These are phyloP conservation scores for Stemphylium vesicarium DNA, from an alignment of 2,329 filamentous ascomycete species.

Conservation along the genomic window DNA sequence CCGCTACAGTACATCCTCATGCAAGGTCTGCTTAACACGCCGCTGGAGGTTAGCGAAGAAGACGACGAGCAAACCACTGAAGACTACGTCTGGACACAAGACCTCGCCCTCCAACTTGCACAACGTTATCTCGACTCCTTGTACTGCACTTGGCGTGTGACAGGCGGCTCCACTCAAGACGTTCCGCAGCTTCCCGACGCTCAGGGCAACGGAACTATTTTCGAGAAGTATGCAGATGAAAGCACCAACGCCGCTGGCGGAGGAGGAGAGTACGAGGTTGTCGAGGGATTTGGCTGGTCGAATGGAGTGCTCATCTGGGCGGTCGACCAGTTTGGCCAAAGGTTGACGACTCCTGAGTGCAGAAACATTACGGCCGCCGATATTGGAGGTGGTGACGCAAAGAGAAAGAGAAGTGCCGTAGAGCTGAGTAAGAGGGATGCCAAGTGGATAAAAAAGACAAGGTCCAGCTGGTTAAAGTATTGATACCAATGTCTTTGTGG, in stretches of 20 bases:
- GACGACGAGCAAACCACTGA: slow-evolving; percentile 51
- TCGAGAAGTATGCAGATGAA: slow-evolving; percentile 71
- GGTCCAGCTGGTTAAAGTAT: slow-evolving; percentile 7
- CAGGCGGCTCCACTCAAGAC: slow-evolving; percentile 63
- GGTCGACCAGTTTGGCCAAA: slow-evolving; percentile 65
- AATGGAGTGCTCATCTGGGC: slow-evolving; percentile 73
- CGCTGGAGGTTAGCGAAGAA: slow-evolving; percentile 60
- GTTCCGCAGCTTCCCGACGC: slow-evolving; percentile 35
- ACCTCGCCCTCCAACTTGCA: slow-evolving; percentile 63
- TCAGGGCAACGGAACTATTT: slow-evolving; percentile 67
- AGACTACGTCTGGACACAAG: slow-evolving; percentile 61
- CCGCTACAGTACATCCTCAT: slow-evolving; percentile 70
- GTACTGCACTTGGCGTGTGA: slow-evolving; percentile 74
- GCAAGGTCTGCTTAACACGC: slow-evolving; percentile 65
- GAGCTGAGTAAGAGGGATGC: slow-evolving; percentile 40
- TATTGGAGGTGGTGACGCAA: slow-evolving; percentile 17
- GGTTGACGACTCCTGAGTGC: slow-evolving; percentile 61
- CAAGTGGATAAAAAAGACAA: slow-evolving; percentile 40
- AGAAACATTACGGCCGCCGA: slow-evolving; percentile 41
- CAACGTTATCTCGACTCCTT: slow-evolving; percentile 72
- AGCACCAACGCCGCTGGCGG: slow-evolving; percentile 66
- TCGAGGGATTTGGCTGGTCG: slow-evolving; percentile 74
- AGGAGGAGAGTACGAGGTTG: slow-evolving; percentile 72
- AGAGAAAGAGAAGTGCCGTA: slow-evolving; percentile 41
- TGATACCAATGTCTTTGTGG: not conserved